These are phyloP conservation scores for Hypoxylon perforatum DNA, from an alignment of 495 filamentous ascomycete species.

Conservation along the genomic window DNA sequence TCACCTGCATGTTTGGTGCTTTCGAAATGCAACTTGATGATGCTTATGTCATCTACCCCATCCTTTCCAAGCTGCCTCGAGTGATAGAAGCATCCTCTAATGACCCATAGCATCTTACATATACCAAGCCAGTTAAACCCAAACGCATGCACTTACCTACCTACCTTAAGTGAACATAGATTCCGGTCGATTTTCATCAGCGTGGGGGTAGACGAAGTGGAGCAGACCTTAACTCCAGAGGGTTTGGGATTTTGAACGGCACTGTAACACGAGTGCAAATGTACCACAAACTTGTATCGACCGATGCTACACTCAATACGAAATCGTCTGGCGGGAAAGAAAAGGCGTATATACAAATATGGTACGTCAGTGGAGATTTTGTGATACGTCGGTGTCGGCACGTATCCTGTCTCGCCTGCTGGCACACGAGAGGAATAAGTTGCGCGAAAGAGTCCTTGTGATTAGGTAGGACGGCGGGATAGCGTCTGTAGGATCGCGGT, in stretches of 20 bases:
- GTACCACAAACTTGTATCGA: slow-evolving; percentile 27
- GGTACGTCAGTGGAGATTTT: slow-evolving; percentile 9
- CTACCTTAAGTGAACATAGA: slow-evolving; percentile 17
- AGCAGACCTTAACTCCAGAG: too few relatives aligned
- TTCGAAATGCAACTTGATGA: too few relatives aligned
- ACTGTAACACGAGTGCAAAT: slow-evolving; percentile 18
- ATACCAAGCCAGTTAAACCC: not conserved
- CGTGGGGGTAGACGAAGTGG: slow-evolving; percentile 22
- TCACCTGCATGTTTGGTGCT: too few relatives aligned
- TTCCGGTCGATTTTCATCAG: slow-evolving; percentile 15
- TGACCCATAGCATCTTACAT: not conserved
- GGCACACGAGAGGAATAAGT: slow-evolving; percentile 31
- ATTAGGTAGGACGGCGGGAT: too few relatives aligned
- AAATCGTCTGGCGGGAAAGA: slow-evolving; percentile 8
- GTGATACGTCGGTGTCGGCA: slow-evolving; percentile 25
- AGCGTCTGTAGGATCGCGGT: not conserved
- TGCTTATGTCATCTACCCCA: too few relatives aligned
- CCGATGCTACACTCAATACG: slow-evolving; percentile 14
- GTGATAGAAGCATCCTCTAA: too few relatives aligned
- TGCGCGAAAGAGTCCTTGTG: slow-evolving; percentile 17
- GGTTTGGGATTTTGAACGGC: too few relatives aligned
- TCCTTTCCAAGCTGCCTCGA: too few relatives aligned
- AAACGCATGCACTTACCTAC: slow-evolving; percentile 15
- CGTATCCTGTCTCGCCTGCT: slow-evolving; percentile 30
- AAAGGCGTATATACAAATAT: not conserved